A percentile compares a stretch with the other conserved stretches of the same genome.
Evolutionary conservation across 2,329 filamentous ascomycete genomes (phyloP).

Genomic region (Clonostachys rhizophaga): DNA sequence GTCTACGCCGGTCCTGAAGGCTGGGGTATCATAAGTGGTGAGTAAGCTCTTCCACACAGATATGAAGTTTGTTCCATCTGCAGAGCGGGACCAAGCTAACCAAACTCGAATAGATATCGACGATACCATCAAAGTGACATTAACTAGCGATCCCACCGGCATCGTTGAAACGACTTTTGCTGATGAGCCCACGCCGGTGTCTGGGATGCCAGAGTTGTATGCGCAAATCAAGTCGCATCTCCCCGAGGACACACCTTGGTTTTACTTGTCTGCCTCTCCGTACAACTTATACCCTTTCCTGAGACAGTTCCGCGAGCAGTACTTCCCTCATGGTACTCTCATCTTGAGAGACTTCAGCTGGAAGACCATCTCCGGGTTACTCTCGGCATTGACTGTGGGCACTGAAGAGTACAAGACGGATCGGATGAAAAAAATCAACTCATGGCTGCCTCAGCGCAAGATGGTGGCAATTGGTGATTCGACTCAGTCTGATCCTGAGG

Average conservation of each 20-base stretch:
- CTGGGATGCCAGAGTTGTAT: constrained; percentile 85
- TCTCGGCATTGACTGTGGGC: constrained; percentile 73
- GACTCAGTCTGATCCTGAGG: constrained; percentile 86
- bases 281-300: constrained; percentile 94
- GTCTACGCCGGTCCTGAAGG: constrained; percentile 72
- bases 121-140: constrained; percentile 90
- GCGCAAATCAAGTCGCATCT: constrained; percentile 51
- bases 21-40: constrained; percentile 78
- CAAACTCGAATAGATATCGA: constrained; percentile 63
- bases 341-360: constrained; percentile 82
- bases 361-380: constrained; percentile 76
- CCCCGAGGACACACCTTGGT: constrained; percentile 66
- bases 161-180: constrained; percentile 83
- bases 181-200: constrained; percentile 64
- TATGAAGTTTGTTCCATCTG: background rate
- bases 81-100: background rate
- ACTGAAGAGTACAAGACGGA: constrained; percentile 84
- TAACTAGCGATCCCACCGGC: constrained; percentile 73
- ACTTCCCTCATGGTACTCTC: constrained; percentile 75
- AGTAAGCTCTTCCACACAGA: constrained; percentile 4
- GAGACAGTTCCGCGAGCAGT: constrained; percentile 61
- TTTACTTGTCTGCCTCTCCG: constrained; percentile 90
- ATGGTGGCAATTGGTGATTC: constrained; percentile 87
- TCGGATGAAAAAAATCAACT: constrained; percentile 71
- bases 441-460: constrained; percentile 73